phyloP scores from a whole-genome alignment of 2,329 filamentous ascomycete genomes.

The Alternaria metachromatica region DNA sequence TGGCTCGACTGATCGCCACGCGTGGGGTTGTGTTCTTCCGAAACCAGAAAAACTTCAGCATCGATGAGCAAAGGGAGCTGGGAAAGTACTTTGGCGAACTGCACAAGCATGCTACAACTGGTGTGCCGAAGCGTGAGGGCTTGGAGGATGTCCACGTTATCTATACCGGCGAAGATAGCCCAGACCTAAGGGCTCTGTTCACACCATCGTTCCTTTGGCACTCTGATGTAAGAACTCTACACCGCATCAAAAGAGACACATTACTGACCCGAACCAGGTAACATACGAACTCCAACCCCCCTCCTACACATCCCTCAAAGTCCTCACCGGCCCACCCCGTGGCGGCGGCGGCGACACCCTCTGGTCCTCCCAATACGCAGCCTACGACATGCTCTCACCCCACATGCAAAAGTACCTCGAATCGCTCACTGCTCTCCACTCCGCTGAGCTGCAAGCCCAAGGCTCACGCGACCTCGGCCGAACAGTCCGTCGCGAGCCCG shows the following conservation, averaged over 20 bases:
- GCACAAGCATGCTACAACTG: slow-evolving; percentile 64
- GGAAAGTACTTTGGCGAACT: slow-evolving; percentile 61
- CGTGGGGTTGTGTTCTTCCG: slow-evolving; percentile 66
- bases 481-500: slow-evolving; percentile 59
- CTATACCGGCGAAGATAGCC: slow-evolving; percentile 60
- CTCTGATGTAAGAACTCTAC: slow-evolving; percentile 54
- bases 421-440: slow-evolving; percentile 62
- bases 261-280: slow-evolving; percentile 46
- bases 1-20: slow-evolving; percentile 60
- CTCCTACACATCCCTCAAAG: slow-evolving; percentile 63
- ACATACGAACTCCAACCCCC: slow-evolving; percentile 65
- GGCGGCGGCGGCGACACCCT: slow-evolving; percentile 65
- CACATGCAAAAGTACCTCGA: slow-evolving; percentile 66
- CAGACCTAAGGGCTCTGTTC: slow-evolving; percentile 62
- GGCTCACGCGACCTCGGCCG: slow-evolving; percentile 59
- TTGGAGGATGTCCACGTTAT: slow-evolving; percentile 65
- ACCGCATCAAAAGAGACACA: neutral
- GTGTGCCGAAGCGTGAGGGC: slow-evolving; percentile 56
- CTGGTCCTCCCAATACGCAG: slow-evolving; percentile 65
- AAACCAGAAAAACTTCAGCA: slow-evolving; percentile 60
- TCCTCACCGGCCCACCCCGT: slow-evolving; percentile 60
- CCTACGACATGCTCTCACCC: slow-evolving; percentile 63
- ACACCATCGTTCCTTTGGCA: slow-evolving; percentile 64
- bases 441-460: slow-evolving; percentile 61
- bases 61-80: slow-evolving; percentile 61